Evolutionary conservation across 2,329 filamentous ascomycete genomes (phyloP), one percentile per base, ranked within the genome.

Genomic region (Nemania abortiva): DNA sequence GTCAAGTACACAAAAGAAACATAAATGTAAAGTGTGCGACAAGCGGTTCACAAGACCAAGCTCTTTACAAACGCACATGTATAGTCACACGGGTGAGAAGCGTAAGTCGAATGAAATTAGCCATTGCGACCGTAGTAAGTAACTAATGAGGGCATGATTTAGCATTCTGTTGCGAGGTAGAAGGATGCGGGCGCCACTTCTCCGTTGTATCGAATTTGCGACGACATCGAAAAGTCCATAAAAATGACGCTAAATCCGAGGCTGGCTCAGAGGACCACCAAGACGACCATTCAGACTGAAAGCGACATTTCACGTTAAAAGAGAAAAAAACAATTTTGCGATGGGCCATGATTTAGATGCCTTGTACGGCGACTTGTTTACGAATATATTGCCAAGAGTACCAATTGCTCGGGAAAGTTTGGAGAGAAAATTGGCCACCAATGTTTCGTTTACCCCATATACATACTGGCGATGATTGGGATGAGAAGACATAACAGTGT

Each of bases 21-120:
- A 98, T 85, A 98, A 98, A 86, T 98, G 95, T 88, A 98, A 97
- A 84, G 93, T 98, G 69, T 98, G 95, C 85, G 95, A 98, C 82
- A 98, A 98, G 87, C 90, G 95, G 52, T 98, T 98, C 81, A 98
- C 95, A 1, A 89, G 95, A 63, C 95, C 95, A 1, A 97, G 94
- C 79, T 98, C 95, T 15, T 82, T 98, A 47, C 95, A 98, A 80
- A 98, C 95, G 37, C 95, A 98, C 80, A 98, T 98, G 92, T 98
- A 98, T 83, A 97, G 94, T 82, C 95, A 98, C 79, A 98, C 95
- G 65, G 95, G 95, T 79, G 95, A 98, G 82, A 98, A 98, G 85
- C 95, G 94, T 97, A 89, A 87, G 94, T 90, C 24, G 24, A 55
- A 27, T 34, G 15, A 66, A 24, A 66, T 56, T 18, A 18, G 15